Evolutionary conservation across 1,139 yeast species (phyloP), one percentile per base, ranked within the genome.

Genomic region (Kodamaea sp.): DNA sequence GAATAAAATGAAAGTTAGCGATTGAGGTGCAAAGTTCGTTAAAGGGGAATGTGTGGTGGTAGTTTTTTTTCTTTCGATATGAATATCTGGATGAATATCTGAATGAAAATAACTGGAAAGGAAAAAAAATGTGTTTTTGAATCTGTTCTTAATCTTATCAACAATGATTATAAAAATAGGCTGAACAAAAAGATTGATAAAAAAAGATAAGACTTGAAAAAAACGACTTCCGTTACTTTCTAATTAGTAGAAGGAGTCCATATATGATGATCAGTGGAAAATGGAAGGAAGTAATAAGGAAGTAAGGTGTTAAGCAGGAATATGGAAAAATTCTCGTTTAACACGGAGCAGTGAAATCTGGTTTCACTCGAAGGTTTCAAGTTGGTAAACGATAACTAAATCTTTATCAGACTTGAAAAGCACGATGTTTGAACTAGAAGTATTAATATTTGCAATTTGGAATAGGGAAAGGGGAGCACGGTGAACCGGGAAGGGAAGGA

Each of bases 151-250:
- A 29, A 26, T 23, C 31, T 34, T 29, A 34, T 34, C 37, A 29
- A 32, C 15, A 25, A 22, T 26, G 24, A 22, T 22, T 15, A 19
- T 24, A 28, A 32, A 36, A 32, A 36, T 29, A 36, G 28, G 13
- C 9, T 19, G 15, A 21, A 31, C 28, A 35, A 36, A 36, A 36
- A 36, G 39, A 32, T 32, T 32, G 35, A 36, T 36, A 36, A 36
- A 36, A 31, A 31, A 36, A 26, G 15, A 15, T 24, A 24, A 36
- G 39, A 36, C 39, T 36, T 18, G 29, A 36, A 36, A 36, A 36
- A 36, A 36, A 36, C 35, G 39, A 36, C 39, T 36, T 36, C 39
- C 39, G 39, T 32, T 35, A 36, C 27, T 32, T 32, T 33, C 39
- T 28, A 31, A 22, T 32, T 32, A 36, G 26, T 30, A 24, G 21